Conservation (phyloP, 2,329 filamentous ascomycete species). For the Epichloe sibirici region DNA sequence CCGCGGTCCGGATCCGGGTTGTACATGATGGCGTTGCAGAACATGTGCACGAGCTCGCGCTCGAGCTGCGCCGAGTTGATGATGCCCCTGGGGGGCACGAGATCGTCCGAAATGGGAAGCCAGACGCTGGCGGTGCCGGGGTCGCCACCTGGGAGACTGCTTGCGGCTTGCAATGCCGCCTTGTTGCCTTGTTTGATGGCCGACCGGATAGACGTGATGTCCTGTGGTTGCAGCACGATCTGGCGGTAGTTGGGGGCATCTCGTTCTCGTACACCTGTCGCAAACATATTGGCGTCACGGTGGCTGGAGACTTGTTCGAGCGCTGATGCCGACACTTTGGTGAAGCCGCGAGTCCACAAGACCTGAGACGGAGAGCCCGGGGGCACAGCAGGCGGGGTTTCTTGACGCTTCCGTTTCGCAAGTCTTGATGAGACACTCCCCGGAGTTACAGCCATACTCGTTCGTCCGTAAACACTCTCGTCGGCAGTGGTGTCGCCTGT, state of each 20-base stretch:
- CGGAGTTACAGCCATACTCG: constrained; percentile 22
- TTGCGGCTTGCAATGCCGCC: constrained; percentile 47
- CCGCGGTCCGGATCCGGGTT: constrained; percentile 71
- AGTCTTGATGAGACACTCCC: constrained; percentile 25
- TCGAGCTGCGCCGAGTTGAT: constrained; percentile 90
- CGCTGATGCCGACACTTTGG: constrained; percentile 58
- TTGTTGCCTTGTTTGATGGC: constrained; percentile 64
- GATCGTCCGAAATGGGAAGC: constrained; percentile 60
- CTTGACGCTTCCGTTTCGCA: constrained; percentile 46
- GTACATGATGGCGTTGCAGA: constrained; percentile 97
- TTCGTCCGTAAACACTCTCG: constrained; percentile 33
- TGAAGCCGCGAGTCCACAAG: constrained; percentile 63
- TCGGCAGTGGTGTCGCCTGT: constrained; percentile 43
- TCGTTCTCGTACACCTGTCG: constrained; percentile 59
- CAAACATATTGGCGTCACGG: constrained; percentile 69
- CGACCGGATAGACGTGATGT: constrained; percentile 65
- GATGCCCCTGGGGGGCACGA: constrained; percentile 78
- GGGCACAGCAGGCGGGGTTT: constrained; percentile 32
- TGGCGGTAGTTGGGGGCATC: constrained; percentile 66
- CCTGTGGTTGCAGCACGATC: constrained; percentile 62
- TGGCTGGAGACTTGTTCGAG: constrained; percentile 68
- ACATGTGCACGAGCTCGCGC: constrained; percentile 90
- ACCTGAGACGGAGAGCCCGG: constrained; percentile 52
- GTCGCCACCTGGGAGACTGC: constrained; percentile 47
- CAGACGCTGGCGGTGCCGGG: constrained; percentile 43